Base-by-base conservation (phyloP, 2,329 filamentous ascomycete genomes). In the Beauveria rudraprayagi region DNA sequence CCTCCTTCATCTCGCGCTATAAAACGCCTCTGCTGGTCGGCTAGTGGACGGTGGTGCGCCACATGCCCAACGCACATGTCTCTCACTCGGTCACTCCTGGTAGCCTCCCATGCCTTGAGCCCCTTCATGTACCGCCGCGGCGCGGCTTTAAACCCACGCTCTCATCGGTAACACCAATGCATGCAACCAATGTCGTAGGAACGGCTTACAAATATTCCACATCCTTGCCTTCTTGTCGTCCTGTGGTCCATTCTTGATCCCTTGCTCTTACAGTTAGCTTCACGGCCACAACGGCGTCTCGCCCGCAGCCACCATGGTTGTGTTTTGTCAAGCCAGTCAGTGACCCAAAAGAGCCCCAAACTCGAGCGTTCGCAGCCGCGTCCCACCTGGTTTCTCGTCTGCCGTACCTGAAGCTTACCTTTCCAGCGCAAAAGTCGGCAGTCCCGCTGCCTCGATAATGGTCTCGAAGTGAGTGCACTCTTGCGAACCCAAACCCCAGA, bases 321-420 rank as follows among this genome's bases (percentile, higher is more conserved):
- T 46, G 47, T 10, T 16, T 22, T 8, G 26, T 34, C 53, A 41
- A 57, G 44, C 55, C 55, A 57, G 55, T 57, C 55, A 57, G 55
- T 44, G 30, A 28, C 55, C 55, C 46, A 16, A n/a, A 50, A 50
- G 40, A 40, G 16, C 30, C 30, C 34, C 14, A 5, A 57, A 46
- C 26, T 28, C 26, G 48, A 17, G 43, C 43, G 43, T 58, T 48
- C 55, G 22, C 44, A 57, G 43, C 8, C 52, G 52, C 52, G 37
- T 54, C 52, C 52, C 34, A 24, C 55, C 46, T 10, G 28, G 16
- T 56, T 16, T 22, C 44, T 50, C 28, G 26, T 22, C 54, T 56
- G 26, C 22, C 17, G 5, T 7, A 26, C 28, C 28, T 10, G 10
- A 28, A 28, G 26, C 30, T 22, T n/a, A 26, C 46, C n/a, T 7